Evolutionary conservation across 257 asterid genomes (phyloP).

Genomic region (Nicotiana knightiana): DNA sequence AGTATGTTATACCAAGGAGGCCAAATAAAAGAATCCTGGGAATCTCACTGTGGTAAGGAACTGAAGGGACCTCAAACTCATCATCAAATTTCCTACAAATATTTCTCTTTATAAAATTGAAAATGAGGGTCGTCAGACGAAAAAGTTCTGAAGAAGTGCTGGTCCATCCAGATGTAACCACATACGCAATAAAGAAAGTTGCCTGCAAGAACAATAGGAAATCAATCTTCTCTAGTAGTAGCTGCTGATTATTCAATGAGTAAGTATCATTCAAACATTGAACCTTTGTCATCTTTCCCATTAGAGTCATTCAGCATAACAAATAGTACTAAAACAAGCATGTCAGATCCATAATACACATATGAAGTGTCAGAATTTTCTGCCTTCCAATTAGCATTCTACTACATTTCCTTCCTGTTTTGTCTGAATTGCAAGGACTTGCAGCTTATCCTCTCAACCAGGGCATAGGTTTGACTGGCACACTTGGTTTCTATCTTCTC

Average conservation of each 20-base stretch:
- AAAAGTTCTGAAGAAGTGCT: slow-evolving; percentile 63
- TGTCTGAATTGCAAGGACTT: no score
- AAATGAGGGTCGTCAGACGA: slow-evolving; percentile 37
- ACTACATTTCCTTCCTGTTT: background rate
- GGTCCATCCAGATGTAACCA: slow-evolving; percentile 99
- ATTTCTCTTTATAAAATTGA: slow-evolving; percentile 33
- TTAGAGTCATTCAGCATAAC: background rate
- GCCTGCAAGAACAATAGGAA: slow-evolving; percentile 45
- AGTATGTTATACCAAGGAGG: slow-evolving; percentile 88
- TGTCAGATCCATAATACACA: background rate
- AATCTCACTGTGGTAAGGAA: slow-evolving; percentile 79
- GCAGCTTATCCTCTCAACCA: no score
- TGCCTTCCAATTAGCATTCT: background rate
- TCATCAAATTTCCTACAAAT: slow-evolving; percentile 42
- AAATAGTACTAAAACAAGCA: background rate
- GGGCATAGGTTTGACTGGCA: no score
- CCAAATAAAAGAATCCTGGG: slow-evolving; percentile 76
- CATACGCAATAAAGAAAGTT: slow-evolving; percentile 89
- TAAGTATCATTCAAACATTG: background rate
- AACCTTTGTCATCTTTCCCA: background rate
- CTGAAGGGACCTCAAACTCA: slow-evolving; percentile 64
- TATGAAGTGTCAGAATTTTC: background rate
- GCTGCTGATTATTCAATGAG: background rate
- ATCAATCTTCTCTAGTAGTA: background rate
- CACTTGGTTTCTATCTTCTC: background rate